Percentiles rank a stretch among this genome's conserved stretches.
These are phyloP conservation scores for Nidula microcarpa DNA, from an alignment of 768 basidiomycete genomes.

Conservation along the genomic window DNA sequence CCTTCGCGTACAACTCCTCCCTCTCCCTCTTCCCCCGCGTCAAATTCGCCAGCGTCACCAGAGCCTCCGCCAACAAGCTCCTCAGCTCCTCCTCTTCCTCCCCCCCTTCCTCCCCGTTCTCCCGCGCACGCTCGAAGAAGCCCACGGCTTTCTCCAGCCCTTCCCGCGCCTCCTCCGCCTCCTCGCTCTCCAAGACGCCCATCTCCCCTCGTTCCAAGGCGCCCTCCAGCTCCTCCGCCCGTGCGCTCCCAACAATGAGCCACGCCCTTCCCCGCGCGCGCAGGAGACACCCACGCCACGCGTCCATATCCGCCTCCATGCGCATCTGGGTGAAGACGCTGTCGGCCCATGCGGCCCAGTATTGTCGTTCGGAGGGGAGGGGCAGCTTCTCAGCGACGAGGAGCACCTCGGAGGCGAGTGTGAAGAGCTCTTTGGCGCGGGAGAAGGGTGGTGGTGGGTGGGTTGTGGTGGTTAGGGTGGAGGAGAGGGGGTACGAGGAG, in stretches of 20 bases:
- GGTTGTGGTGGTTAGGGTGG: conserved; percentile 8
- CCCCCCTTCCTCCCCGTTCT: conserved; percentile 11
- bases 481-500: conserved; percentile 7
- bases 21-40: conserved; percentile 42
- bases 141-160: conserved; percentile 40
- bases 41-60: conserved; percentile 57
- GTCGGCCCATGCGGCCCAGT: conserved; percentile 63
- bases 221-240: conserved; percentile 53
- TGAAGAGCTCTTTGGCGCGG: conserved; percentile 56
- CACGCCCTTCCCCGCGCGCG: conserved; percentile 51
- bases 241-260: conserved; percentile 53
- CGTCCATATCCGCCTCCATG: conserved; percentile 52
- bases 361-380: conserved; percentile 37
- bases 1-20: conserved; percentile 50
- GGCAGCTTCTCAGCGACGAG: conserved; percentile 56
- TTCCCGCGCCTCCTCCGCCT: conserved; percentile 55
- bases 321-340: conserved; percentile 61
- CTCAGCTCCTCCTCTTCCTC: conserved; percentile 21
- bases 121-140: conserved; percentile 38
- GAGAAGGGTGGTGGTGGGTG: conserved; percentile 36
- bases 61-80: conserved; percentile 47
- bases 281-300: conserved; percentile 42
- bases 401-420: conserved; percentile 60
- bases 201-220: conserved; percentile 41
- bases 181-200: conserved; percentile 35